A percentile compares a stretch with the other conserved stretches of the same genome.
Evolutionary conservation across 768 basidiomycete species (phyloP).

Genomic region (Polyporus arcularius): DNA sequence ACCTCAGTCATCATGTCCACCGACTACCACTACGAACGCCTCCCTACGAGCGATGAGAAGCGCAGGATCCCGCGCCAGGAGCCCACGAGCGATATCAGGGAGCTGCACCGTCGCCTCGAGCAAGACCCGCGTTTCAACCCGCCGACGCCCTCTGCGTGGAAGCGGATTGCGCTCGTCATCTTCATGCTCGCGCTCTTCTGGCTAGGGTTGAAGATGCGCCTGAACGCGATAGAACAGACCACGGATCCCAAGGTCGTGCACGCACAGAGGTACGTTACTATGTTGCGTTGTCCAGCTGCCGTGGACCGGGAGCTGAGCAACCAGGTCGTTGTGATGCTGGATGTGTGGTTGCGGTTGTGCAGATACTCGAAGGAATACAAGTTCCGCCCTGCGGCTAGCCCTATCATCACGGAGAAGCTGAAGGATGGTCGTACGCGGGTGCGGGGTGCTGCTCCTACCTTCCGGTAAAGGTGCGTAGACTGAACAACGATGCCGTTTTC

Average conservation of each 20-base stretch:
- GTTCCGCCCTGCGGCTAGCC: conserved; percentile 83
- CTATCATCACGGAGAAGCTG: conserved; percentile 75
- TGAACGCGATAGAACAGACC: conserved; percentile 2
- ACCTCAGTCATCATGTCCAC: conserved; percentile 7
- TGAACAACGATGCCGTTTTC: neutral
- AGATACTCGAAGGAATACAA: conserved; percentile 86
- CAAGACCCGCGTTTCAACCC: conserved; percentile 50
- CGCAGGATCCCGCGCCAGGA: conserved; percentile 16
- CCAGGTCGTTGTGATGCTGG: neutral
- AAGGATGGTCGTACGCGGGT: conserved; percentile 69
- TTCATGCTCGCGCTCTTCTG: conserved; percentile 44
- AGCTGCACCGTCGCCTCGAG: conserved; percentile 29
- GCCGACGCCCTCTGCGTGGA: conserved; percentile 53
- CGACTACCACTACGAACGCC: conserved; percentile 12
- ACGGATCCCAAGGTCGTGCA: conserved; percentile 51
- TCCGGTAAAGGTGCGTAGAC: conserved; percentile 16
- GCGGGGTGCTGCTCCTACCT: conserved; percentile 61
- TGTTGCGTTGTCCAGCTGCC: neutral
- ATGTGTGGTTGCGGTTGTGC: neutral
- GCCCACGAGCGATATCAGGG: conserved; percentile 29
- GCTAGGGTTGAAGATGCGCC: conserved; percentile 35
- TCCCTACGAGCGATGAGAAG: conserved; percentile 15
- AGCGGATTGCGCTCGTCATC: conserved; percentile 47
- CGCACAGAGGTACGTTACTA: conserved; percentile 56
- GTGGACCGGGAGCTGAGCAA: neutral